Conservation (phyloP, 2,329 filamentous ascomycete genomes). For the Exophiala sideris region DNA sequence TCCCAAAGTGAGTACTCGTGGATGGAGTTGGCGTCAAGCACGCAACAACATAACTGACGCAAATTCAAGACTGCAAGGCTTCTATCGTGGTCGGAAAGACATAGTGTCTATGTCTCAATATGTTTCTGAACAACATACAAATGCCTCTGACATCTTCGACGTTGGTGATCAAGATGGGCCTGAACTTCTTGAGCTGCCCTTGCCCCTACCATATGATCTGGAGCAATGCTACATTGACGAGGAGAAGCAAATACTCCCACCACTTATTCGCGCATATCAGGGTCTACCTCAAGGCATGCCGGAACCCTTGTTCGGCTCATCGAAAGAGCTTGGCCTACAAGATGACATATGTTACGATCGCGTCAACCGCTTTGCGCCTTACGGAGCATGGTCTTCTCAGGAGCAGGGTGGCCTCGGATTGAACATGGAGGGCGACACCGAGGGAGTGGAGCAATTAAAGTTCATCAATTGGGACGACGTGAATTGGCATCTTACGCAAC, state of each 20-base stretch:
- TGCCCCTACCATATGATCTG: not conserved
- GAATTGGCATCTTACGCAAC: conserved; percentile 69
- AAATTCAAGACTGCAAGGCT: conserved; percentile 14
- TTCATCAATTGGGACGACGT: conserved; percentile 57
- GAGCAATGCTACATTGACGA: conserved; percentile 23
- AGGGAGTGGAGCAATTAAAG: conserved; percentile 22
- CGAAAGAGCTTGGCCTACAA: conserved; percentile 59
- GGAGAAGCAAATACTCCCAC: conserved; percentile 16
- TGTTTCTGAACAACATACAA: conserved; percentile 21
- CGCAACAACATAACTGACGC: too few species aligned
- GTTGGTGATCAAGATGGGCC: conserved; percentile 1
- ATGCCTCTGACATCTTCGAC: conserved; percentile 9
- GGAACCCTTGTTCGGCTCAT: conserved; percentile 60
- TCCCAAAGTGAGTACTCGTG: conserved; percentile 16
- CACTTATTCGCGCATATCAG: conserved; percentile 21
- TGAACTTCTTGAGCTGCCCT: conserved; percentile 5
- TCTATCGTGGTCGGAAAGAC: conserved; percentile 20
- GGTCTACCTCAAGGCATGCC: conserved; percentile 26
- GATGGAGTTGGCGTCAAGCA: not conserved
- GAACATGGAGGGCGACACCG: conserved; percentile 18
- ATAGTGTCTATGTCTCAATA: conserved; percentile 22
- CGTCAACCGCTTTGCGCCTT: conserved; percentile 64
- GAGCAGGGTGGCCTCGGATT: conserved; percentile 29
- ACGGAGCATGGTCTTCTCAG: conserved; percentile 34
- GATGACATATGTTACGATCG: conserved; percentile 65